Base-by-base conservation (phyloP, 2,329 filamentous ascomycete genomes). In the Penicillium sp. region DNA sequence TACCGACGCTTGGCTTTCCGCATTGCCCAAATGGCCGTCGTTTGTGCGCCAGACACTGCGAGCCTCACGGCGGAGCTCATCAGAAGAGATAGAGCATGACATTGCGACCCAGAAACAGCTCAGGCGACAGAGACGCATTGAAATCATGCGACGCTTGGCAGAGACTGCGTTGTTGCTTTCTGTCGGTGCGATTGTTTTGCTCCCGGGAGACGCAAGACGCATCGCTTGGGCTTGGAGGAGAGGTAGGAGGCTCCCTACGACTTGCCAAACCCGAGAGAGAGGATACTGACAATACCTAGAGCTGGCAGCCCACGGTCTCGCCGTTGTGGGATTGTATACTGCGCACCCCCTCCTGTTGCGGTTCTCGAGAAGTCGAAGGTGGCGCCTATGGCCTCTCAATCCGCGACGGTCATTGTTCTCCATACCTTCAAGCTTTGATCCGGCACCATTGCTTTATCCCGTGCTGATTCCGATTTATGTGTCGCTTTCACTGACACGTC, bases 401-500 rank as follows among this genome's bases (percentile, higher is more conserved):
- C 66, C 65, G 26, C 58, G 67, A 43, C 58, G 69, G 43, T 70
- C 64, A 54, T 73, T 75, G 42, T 79, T 83, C 59, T 76, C 77
- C 36, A 73, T 95, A 34, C 89, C 90, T 0, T 73, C 82, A 4
- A 77, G 80, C n/a, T 95, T 96, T 68, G 91, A 97, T 62, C 90
- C 90, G 3, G 91, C 91, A 5, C 88, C 90, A 9, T 76, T 95
- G n/a, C 69, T 96, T 48, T 97, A 96, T 64, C 91, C 91, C 13
- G 79, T 85, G 5, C 70, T 84, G 2, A 76, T 95, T 28, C 88
- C 90, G 1, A 70, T 90, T 12, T 76, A 90, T 39, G 85, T 93
- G 27, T 83, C 90, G 1, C 73, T 93, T 4, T 83, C 90, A 8
- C 76, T 95, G 37, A 81, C 83, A 6, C 75, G 77, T 43, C 77